Evolutionary conservation across 345 rosid species (phyloP), one percentile per base, ranked within the genome.

Genomic region (Syzygium jambos): DNA sequence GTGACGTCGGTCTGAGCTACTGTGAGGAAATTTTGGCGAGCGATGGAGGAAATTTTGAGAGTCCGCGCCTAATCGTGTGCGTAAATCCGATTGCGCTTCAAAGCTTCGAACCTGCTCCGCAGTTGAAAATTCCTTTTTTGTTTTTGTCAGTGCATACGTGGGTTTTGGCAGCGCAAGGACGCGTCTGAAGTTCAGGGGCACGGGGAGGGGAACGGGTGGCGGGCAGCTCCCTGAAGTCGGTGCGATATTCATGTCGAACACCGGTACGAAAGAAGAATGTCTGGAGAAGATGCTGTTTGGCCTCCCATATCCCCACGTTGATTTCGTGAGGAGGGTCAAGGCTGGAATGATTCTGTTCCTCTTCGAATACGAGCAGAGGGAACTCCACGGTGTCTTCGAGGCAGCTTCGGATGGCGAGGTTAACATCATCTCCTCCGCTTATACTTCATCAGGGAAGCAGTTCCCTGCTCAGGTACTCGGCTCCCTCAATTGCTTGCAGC

Each of bases 191-290:
- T 17, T 68, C 80, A 30, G 12, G 78, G 78, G 34, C 23, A 19
- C 46, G 2, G 21, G 13, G 80, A 34, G 80, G 80, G 19, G 80
- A 68, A 41, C 11, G 80, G 38, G 12, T 34, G 6, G 8, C 17
- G 89, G 86, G 25, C 51, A 57, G 61, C 53, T 77, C 78, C 89
- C 89, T 23, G 87, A 88, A 41, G 51, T 43, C 15, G 89, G 89
- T 53, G 98, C 98, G 0, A 96, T 96, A 61, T 95, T 96, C 93
- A 96, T 96, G 95, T 92, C 96, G 3, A 94, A 88, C 83, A 68
- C 46, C 41, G 88, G 86, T 19, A 94, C 95, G 0, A 93, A 82
- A 87, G 86, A 80, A 85, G 98, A 95, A 87, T 87, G 95, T 89
- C 87, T 93, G 49, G 84, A 77, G 85, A 85, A 91, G 86, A 86